Evolutionary conservation across 2,329 filamentous ascomycete genomes (phyloP), one percentile per base, ranked within the genome.

Genomic region (Arthrobotrys entomopaga): DNA sequence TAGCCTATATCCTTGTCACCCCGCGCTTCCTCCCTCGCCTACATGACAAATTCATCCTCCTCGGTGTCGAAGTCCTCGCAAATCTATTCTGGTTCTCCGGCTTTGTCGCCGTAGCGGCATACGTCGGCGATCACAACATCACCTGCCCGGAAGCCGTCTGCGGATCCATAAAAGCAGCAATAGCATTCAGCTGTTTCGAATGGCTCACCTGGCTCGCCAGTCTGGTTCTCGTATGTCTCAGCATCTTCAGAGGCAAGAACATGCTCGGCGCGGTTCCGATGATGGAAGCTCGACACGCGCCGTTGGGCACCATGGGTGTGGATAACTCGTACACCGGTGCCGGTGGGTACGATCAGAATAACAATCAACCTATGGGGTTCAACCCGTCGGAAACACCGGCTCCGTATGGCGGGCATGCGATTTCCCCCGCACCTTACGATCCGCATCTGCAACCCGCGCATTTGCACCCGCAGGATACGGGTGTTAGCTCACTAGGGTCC

Each of bases 41-140:
- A 53, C 60, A 72, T 60, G 67, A 72, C 67, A 72, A 72, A 54
- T 72, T 63, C 46, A 59, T 72, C 46, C 52, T 72, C 48, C 59
- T 72, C n/a, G 67, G 59, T 48, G 67, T 72, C 53, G 67, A 72
- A 65, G 34, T 58, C 60, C 59, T 72, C 67, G 67, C 67, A 46
- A 72, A 63, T 54, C 40, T 72, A 52, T 72, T 72, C 46, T 72
- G 67, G 67, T 72, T 72, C 67, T 59, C 67, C 67, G 67, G 67
- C 46, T 72, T 72, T 26, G 59, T 72, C 46, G 67, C 67, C 46
- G 67, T 72, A 13, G 67, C 67, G 20, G 67, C 67, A 15, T 72
- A 72, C 53, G 67, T 72, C 16, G 67, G 67, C 40, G 67, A 72
- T 34, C 67, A 72, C 48, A 54, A 43, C 53, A 72, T 72, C 20